These are phyloP conservation scores for Hymenoscyphus scutula DNA, from an alignment of 2,329 filamentous ascomycete species.

Conservation along the genomic window DNA sequence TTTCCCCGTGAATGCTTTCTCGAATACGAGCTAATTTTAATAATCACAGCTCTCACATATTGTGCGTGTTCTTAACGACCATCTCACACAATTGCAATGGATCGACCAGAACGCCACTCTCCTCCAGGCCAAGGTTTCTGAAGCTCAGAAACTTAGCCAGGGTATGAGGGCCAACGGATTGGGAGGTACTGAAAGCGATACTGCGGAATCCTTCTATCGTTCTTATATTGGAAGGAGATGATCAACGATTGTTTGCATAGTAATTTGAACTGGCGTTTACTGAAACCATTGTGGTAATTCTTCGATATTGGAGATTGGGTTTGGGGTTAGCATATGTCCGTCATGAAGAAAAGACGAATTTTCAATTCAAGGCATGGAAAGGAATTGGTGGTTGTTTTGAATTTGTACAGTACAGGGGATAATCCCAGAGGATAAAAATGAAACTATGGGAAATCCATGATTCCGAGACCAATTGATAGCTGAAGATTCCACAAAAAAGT, in stretches of 20 bases:
- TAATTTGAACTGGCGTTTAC: conserved; percentile 28
- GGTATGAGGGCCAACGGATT: conserved; percentile 54
- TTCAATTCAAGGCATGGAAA: conserved; percentile 4
- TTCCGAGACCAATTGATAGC: not conserved
- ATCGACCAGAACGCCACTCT: conserved; percentile 84
- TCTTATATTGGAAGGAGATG: conserved; percentile 78
- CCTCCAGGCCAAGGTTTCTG: conserved; percentile 77
- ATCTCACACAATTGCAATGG: conserved; percentile 86
- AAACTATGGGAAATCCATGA: not conserved
- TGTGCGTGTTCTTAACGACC: conserved; percentile 89
- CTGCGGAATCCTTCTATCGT: conserved; percentile 85
- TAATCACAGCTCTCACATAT: conserved; percentile 77
- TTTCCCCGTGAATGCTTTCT: conserved; percentile 19
- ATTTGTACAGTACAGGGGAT: conserved; percentile 6
- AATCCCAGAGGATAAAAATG: not conserved
- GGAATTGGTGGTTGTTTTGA: conserved; percentile 2
- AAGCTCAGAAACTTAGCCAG: conserved; percentile 76
- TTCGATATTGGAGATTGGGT: conserved; percentile 23
- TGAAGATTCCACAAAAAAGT: not conserved
- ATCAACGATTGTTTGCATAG: conserved; percentile 15
- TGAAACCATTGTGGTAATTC: conserved; percentile 20
- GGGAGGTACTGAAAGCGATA: conserved; percentile 62
- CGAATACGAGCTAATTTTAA: conserved; percentile 18
- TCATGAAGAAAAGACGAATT: conserved; percentile 11
- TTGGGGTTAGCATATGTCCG: conserved; percentile 20